These are phyloP conservation scores for Nemania bipapillata DNA, from an alignment of 2,329 filamentous ascomycete species.

Conservation along the genomic window DNA sequence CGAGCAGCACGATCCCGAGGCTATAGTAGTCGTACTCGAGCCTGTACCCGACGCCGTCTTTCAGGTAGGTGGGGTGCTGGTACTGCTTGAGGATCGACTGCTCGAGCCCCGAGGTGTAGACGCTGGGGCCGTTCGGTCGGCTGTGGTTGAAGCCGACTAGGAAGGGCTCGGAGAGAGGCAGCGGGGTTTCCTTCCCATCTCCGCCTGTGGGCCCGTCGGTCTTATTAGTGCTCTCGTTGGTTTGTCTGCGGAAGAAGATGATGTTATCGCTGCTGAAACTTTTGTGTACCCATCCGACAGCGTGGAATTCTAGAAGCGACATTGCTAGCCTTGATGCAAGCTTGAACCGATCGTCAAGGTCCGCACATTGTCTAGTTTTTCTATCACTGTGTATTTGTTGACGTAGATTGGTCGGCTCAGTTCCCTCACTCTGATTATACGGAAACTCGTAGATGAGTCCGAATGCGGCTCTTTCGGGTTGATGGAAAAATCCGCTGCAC, in stretches of 20 bases:
- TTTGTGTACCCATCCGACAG: slow-evolving; percentile 25
- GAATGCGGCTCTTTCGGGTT: slow-evolving; percentile 13
- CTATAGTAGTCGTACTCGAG: slow-evolving; percentile 25
- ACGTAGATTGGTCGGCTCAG: neutral
- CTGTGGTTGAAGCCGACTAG: slow-evolving; percentile 27
- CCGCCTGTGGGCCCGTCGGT: neutral
- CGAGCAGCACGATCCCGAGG: slow-evolving; percentile 16
- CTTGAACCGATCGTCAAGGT: slow-evolving; percentile 24
- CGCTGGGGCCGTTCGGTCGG: slow-evolving; percentile 1
- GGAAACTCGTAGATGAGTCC: slow-evolving; percentile 21
- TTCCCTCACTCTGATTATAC: neutral
- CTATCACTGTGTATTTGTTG: neutral
- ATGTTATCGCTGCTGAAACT: slow-evolving; percentile 10
- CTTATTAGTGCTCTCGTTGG: too few relatives aligned
- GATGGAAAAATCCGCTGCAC: slow-evolving; percentile 22
- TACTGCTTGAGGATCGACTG: neutral
- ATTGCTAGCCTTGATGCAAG: slow-evolving; percentile 6
- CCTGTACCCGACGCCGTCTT: neutral
- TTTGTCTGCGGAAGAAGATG: slow-evolving; percentile 23
- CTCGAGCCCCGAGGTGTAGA: neutral
- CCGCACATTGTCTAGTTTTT: slow-evolving; percentile 1
- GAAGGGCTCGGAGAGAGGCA: neutral
- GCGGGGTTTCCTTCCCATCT: neutral
- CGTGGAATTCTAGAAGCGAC: slow-evolving; percentile 22
- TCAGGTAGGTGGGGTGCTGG: slow-evolving; percentile 15